Evolutionary conservation across 2,329 filamentous ascomycete species (phyloP).

Genomic region (Blumeria graminis): DNA sequence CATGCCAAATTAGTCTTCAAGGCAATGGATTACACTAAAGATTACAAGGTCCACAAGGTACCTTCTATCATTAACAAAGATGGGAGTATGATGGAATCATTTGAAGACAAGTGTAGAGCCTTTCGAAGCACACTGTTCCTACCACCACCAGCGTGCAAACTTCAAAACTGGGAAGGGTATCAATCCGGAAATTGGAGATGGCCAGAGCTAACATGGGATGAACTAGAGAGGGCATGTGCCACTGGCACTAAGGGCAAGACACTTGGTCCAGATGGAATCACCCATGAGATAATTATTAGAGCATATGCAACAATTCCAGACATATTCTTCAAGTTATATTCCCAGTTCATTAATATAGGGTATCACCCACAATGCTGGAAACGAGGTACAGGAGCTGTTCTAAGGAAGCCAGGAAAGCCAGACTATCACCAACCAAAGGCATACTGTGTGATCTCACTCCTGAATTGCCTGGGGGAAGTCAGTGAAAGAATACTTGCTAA

Average conservation of each 20-base stretch:
- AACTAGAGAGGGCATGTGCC: no score
- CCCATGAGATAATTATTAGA: not conserved
- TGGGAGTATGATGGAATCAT: not conserved
- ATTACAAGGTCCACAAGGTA: not conserved
- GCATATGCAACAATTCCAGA: not conserved
- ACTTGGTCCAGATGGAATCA: not conserved
- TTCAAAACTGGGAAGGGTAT: not conserved
- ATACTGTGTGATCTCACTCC: no score
- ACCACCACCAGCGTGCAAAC: not conserved
- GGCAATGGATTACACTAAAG: not conserved
- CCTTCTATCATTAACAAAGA: not conserved
- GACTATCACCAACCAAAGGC: not conserved
- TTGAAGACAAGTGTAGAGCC: not conserved
- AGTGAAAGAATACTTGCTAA: no score
- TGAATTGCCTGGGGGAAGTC: no score
- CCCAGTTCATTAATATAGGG: not conserved
- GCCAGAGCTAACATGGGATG: no score
- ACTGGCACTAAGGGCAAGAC: not conserved
- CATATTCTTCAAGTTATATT: not conserved
- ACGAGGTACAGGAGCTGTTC: conserved; percentile 1
- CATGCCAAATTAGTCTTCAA: not conserved
- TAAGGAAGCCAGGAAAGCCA: not conserved
- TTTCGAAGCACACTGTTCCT: not conserved
- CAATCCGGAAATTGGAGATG: not conserved
- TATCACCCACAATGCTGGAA: conserved; percentile 1